phyloP scores from a whole-genome alignment of 2,329 filamentous ascomycete species.

The Trichoderma arundinaceum region DNA sequence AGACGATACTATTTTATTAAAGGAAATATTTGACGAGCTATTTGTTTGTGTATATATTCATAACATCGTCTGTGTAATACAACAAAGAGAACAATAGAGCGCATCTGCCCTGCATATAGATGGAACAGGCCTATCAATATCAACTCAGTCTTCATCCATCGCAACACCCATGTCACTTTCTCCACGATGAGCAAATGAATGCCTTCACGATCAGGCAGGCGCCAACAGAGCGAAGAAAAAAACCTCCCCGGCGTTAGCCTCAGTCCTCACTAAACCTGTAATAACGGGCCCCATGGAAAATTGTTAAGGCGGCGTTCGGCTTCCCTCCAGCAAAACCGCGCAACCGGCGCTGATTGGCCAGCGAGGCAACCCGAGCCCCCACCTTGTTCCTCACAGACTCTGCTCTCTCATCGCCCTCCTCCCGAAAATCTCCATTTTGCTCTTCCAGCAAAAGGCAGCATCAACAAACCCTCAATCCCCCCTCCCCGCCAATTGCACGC shows the following conservation, averaged over 20 bases:
- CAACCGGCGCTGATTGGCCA: constrained; percentile 45
- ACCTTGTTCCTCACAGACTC: constrained; percentile 51
- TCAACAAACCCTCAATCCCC: constrained; percentile 62
- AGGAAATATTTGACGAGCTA: too few species aligned
- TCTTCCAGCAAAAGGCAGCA: constrained; percentile 54
- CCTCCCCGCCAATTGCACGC: constrained; percentile 63
- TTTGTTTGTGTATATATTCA: too few species aligned
- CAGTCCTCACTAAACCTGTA: constrained; percentile 2
- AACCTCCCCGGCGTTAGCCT: constrained; percentile 15
- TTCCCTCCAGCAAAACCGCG: constrained; percentile 49
- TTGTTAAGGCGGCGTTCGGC: constrained; percentile 48
- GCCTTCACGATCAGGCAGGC: constrained; percentile 29
- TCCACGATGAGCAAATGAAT: constrained; percentile 22
- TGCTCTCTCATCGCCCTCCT: constrained; percentile 49
- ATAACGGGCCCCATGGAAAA: constrained; percentile 40
- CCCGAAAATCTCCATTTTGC: constrained; percentile 54
- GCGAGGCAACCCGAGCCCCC: constrained; percentile 44
- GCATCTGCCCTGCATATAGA: neutral
- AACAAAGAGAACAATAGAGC: neutral
- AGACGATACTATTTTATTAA: too few species aligned
- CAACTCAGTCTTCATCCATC: neutral
- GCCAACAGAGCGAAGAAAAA: constrained; percentile 2
- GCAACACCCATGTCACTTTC: neutral
- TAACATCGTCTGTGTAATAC: too few species aligned
- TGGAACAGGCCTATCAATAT: neutral